Evolutionary conservation across 129 eudicot genomes (phyloP).

Genomic region (Artemisia tridentata): DNA sequence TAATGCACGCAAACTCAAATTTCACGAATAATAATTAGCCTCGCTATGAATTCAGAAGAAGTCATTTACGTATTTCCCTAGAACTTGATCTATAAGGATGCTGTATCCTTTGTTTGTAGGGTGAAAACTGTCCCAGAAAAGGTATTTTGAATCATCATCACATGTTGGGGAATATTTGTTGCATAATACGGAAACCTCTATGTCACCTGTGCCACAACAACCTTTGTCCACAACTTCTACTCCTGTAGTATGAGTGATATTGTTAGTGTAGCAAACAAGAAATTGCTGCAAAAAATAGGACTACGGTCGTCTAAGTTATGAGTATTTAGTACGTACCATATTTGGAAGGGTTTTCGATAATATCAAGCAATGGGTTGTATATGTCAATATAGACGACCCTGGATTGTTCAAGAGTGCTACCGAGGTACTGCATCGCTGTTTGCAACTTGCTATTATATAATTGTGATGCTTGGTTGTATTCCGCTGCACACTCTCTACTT

Average conservation of each 20-base stretch:
- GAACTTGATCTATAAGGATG: slow-evolving; percentile 32
- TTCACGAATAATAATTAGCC: no score
- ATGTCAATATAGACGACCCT: background rate
- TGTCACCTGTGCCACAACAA: slow-evolving; percentile 60
- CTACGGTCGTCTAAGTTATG: background rate
- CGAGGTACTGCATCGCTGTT: background rate
- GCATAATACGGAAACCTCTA: slow-evolving; percentile 47
- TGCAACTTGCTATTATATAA: background rate
- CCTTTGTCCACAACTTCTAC: slow-evolving; percentile 35
- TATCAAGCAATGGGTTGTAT: background rate
- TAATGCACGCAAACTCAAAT: no score
- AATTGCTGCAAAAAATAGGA: background rate
- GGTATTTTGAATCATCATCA: slow-evolving; percentile 33
- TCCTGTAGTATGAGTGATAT: slow-evolving; percentile 26
- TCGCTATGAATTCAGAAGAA: slow-evolving; percentile 17
- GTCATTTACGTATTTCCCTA: background rate
- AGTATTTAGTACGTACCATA: background rate
- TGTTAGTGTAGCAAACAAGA: background rate
- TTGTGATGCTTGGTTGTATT: background rate
- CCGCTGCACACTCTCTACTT: no score
- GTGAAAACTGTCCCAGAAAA: slow-evolving; percentile 72
- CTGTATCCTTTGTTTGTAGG: slow-evolving; percentile 45
- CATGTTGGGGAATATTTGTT: slow-evolving; percentile 32
- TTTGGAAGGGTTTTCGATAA: background rate
- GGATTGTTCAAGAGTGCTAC: background rate